Base-by-base conservation (phyloP, 106 monocot species). In the Chionographis japonica region DNA sequence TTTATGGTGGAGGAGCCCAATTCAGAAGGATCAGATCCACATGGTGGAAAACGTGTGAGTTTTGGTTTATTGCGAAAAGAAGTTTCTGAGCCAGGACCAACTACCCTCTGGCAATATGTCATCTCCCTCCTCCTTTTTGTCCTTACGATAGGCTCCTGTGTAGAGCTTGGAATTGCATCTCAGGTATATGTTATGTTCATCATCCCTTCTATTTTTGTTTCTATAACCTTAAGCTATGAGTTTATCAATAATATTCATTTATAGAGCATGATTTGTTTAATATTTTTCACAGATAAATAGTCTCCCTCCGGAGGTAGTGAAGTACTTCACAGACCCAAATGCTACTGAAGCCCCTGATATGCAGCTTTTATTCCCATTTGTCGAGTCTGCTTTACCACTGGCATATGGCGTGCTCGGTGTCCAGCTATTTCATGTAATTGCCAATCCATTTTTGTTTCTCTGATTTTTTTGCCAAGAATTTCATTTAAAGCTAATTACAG, bases 1-100 rank as follows among this genome's bases (percentile, higher is more conserved):
- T 97, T 97, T 74, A 97, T 97, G 95, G 92, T 97, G 37, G 89
- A 92, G 56, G 95, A 97, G 58, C 92, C 92, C 37, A 89, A 97
- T 73, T 92, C 95, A 67, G 95, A 97, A 74, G 92, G 84, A 58
- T 84, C 82, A 11, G 95, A 97, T 61, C 95, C 95, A 59, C 89
- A 89, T 66, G 95, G 95, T 62, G 92, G 92, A 40, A 89, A 92
- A 52, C 88, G 95, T 68, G 92, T 92, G 36, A 92, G 95, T 74
- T 97, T 97, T 75, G 95, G 95, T 65, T 74, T 97, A 58, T 72
- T 97, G 68, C 64, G 89, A 50, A 97, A 86, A 72, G 95, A 97
- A 74, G 95, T 97, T 78, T 97, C 92, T 67, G 95, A 97, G 66
- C 92, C 95, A 57, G 92, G 86, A 56, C 82, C 88, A 8, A 97